Percentiles rank a stretch among this genome's conserved stretches.
phyloP scores from a whole-genome alignment of 257 asterid species.

The Nicotiana undulata region DNA sequence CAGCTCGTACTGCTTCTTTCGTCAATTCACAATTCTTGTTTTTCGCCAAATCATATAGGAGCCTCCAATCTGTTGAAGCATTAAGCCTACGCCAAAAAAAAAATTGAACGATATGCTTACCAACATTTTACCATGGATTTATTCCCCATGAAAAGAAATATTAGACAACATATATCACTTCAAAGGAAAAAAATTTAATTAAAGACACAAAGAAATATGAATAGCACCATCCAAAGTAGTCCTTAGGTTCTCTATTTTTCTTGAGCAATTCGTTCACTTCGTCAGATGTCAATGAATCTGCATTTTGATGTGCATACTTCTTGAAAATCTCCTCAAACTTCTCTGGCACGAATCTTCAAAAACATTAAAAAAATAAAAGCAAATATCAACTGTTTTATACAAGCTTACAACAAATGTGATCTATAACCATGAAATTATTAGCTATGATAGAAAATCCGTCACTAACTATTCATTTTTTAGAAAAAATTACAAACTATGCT shows the following conservation, averaged over 20 bases:
- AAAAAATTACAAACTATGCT: too few relatives aligned
- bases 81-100: constrained; percentile 39
- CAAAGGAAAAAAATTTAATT: too few relatives aligned
- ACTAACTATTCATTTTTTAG: too few relatives aligned
- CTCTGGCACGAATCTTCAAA: constrained; percentile 10
- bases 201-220: background rate
- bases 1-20: constrained; percentile 49
- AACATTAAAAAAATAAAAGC: background rate
- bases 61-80: constrained; percentile 63
- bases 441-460: too few relatives aligned
- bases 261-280: constrained; percentile 6
- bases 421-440: too few relatives aligned
- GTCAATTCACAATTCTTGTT: constrained; percentile 54
- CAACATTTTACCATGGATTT: background rate
- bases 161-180: background rate
- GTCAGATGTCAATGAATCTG: background rate
- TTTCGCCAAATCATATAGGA: constrained; percentile 52
- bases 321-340: constrained; percentile 9
- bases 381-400: too few relatives aligned
- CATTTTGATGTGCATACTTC: background rate
- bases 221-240: constrained; percentile 8
- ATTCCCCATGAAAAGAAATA: too few relatives aligned
- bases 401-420: too few relatives aligned
- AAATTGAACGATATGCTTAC: background rate
- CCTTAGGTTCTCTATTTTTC: constrained; percentile 5